These are phyloP conservation scores for Streptanthus diversifolius DNA, from an alignment of 345 rosid species.

Conservation along the genomic window DNA sequence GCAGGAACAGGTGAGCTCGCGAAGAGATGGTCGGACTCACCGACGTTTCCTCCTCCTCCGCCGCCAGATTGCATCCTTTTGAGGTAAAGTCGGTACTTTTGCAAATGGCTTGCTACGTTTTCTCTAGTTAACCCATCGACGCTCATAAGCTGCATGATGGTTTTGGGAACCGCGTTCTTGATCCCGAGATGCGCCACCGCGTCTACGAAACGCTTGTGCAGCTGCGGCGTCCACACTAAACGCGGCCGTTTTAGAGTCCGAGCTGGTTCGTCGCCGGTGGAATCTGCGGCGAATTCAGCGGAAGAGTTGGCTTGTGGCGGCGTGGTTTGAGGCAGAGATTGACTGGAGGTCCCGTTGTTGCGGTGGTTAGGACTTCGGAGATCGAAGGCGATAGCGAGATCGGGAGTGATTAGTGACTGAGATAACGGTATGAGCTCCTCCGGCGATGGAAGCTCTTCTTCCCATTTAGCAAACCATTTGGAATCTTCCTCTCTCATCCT, in stretches of 20 bases:
- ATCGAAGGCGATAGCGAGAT: conserved; percentile 90
- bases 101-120: conserved; percentile 82
- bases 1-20: conserved; percentile 89
- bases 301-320: conserved; percentile 48
- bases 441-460: conserved; percentile 80
- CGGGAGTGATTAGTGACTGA: conserved; percentile 84
- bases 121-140: conserved; percentile 82
- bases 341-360: conserved; percentile 9
- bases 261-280: conserved; percentile 76
- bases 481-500: conserved; percentile 76
- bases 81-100: conserved; percentile 67
- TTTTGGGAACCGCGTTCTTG: conserved; percentile 83
- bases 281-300: conserved; percentile 57
- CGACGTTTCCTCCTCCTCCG: conserved; percentile 34
- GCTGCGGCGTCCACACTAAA: conserved; percentile 86
- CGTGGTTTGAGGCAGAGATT: conserved; percentile 26
- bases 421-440: conserved; percentile 89
- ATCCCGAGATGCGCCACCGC: conserved; percentile 86
- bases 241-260: conserved; percentile 69
- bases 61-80: conserved; percentile 75
- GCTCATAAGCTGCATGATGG: conserved; percentile 88
- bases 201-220: conserved; percentile 76
- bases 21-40: conserved; percentile 77
- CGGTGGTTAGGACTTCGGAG: conserved; percentile 43
- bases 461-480: conserved; percentile 85